phyloP scores from a whole-genome alignment of 169 alveolate genomes.

The Plasmodium coatneyi region DNA sequence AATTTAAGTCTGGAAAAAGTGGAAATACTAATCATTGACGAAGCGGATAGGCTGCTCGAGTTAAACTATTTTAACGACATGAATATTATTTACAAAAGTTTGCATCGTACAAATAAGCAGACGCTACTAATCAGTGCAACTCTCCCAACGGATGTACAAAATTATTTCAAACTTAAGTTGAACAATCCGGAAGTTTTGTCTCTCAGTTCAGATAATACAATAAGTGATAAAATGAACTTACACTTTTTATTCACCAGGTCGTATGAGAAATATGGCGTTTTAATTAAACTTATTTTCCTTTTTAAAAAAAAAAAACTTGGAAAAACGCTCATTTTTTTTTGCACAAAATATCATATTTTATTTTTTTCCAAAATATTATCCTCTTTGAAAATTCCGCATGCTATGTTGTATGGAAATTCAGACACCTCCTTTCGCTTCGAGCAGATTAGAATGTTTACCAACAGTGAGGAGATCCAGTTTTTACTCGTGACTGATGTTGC shows the following conservation, averaged over 20 bases:
- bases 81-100: slow-evolving; percentile 83
- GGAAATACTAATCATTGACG: slow-evolving; percentile 94
- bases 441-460: slow-evolving; percentile 85
- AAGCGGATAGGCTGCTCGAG: slow-evolving; percentile 96
- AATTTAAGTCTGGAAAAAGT: slow-evolving; percentile 89
- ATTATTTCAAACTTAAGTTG: slow-evolving; percentile 92
- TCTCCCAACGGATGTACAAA: slow-evolving; percentile 92
- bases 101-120: slow-evolving; percentile 87
- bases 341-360: slow-evolving; percentile 93
- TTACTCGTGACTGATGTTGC: slow-evolving; percentile 99
- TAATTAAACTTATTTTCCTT: slow-evolving; percentile 82
- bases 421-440: slow-evolving; percentile 89
- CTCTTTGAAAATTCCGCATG: slow-evolving; percentile 76
- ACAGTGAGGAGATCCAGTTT: slow-evolving; percentile 82
- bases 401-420: slow-evolving; percentile 89
- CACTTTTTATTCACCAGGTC: slow-evolving; percentile 84
- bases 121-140: slow-evolving; percentile 95
- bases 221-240: slow-evolving; percentile 82
- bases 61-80: slow-evolving; percentile 93
- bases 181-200: slow-evolving; percentile 91
- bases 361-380: slow-evolving; percentile 84
- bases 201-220: slow-evolving; percentile 89
- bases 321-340: slow-evolving; percentile 88
- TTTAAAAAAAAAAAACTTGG: slow-evolving; percentile 82
- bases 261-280: slow-evolving; percentile 89